Percentiles rank a stretch among this genome's conserved stretches.
phyloP scores from a whole-genome alignment of 495 filamentous ascomycete species.

The Amphirosellinia nigrospora region DNA sequence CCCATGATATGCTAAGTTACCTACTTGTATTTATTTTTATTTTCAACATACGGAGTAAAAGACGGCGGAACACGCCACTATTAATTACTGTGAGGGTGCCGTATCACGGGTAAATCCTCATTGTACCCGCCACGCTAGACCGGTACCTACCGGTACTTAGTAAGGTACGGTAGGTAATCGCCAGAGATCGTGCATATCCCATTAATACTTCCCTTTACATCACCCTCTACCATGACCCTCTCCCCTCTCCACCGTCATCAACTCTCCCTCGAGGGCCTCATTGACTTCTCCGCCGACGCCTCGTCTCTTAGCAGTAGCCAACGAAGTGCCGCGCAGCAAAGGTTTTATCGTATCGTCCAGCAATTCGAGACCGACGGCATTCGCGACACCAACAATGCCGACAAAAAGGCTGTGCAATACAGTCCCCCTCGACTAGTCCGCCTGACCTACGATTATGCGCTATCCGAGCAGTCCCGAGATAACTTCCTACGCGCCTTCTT shows the following conservation, averaged over 20 bases:
- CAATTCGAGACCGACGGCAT: conserved; percentile 22
- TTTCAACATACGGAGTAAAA: too few relatives aligned
- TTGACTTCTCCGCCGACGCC: conserved; percentile 25
- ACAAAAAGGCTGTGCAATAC: conserved; percentile 21
- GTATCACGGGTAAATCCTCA: too few relatives aligned
- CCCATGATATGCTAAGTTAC: too few relatives aligned
- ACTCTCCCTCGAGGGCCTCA: conserved; percentile 28
- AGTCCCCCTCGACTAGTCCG: conserved; percentile 30
- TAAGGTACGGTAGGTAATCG: too few relatives aligned
- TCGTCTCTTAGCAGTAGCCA: conserved; percentile 22
- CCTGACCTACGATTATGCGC: conserved; percentile 35
- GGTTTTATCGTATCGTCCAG: conserved; percentile 30
- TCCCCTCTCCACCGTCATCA: conserved; percentile 33
- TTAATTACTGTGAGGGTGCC: too few relatives aligned
- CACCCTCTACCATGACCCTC: too few relatives aligned
- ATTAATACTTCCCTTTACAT: too few relatives aligned
- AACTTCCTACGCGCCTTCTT: conserved; percentile 34
- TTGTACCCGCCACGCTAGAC: too few relatives aligned
- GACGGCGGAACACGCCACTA: too few relatives aligned
- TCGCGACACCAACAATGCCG: not conserved
- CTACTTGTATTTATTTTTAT: too few relatives aligned
- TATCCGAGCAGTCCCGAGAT: conserved; percentile 31
- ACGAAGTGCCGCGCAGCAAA: conserved; percentile 24
- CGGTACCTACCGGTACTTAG: too few relatives aligned
- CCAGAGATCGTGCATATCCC: too few relatives aligned